phyloP scores from a whole-genome alignment of 371 early-diverging fungal genomes.

The Lichtheimia corymbifera region DNA sequence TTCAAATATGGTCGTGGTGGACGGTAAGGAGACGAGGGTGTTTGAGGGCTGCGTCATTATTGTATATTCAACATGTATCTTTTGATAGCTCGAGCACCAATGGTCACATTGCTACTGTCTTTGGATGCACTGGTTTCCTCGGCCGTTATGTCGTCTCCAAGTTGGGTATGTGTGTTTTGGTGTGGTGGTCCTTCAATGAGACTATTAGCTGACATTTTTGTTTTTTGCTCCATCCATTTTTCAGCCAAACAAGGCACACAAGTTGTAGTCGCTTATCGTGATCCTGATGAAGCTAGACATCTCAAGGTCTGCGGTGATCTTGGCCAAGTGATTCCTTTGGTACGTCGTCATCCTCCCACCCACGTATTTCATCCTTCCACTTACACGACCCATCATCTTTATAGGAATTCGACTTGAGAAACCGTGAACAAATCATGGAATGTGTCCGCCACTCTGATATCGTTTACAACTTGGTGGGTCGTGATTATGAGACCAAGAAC shows the following conservation, averaged over 20 bases:
- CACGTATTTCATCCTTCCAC: background rate
- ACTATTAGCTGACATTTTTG: background rate
- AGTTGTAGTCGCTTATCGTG: slow-evolving; percentile 92
- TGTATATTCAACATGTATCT: background rate
- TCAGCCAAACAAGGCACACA: slow-evolving; percentile 77
- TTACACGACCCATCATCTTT: background rate
- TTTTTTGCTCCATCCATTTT: background rate
- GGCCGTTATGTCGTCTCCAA: slow-evolving; percentile 93
- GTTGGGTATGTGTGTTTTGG: slow-evolving; percentile 60
- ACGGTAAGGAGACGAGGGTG: slow-evolving; percentile 48
- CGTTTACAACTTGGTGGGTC: slow-evolving; percentile 93
- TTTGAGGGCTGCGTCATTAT: background rate
- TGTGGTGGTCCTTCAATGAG: background rate
- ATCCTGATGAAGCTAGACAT: slow-evolving; percentile 84
- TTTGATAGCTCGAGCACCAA: slow-evolving; percentile 58
- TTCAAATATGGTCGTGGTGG: slow-evolving; percentile 71
- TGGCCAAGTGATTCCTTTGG: slow-evolving; percentile 90
- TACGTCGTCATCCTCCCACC: slow-evolving; percentile 14
- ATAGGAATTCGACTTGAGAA: slow-evolving; percentile 86
- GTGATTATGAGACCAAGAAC: slow-evolving; percentile 93
- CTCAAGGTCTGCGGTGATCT: slow-evolving; percentile 93
- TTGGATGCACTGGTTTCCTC: slow-evolving; percentile 95
- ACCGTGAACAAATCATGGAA: slow-evolving; percentile 81
- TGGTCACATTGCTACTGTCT: slow-evolving; percentile 93
- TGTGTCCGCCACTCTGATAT: slow-evolving; percentile 91